A percentile compares a stretch with the other conserved stretches of the same genome.
Conservation (phyloP, 2,329 filamentous ascomycete genomes). For the Talaromyces rugulosus region DNA sequence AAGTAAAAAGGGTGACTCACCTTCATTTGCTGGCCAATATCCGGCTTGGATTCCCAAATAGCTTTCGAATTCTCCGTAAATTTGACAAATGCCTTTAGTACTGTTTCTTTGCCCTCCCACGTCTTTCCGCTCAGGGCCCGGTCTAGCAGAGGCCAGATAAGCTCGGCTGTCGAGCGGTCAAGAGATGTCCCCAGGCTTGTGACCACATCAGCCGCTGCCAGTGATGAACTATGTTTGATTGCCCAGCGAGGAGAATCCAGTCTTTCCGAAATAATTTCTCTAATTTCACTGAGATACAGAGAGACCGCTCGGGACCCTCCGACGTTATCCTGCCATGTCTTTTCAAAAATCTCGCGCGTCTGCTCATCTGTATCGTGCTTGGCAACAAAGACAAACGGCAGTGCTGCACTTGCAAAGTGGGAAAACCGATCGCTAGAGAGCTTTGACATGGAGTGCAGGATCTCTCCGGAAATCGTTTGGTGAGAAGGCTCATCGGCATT, state of each 20-base stretch:
- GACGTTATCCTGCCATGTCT: constrained; percentile 87
- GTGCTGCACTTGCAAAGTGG: constrained; percentile 65
- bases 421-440: constrained; percentile 85
- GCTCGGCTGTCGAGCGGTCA: constrained; percentile 55
- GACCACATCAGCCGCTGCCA: constrained; percentile 71
- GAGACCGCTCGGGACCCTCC: constrained; percentile 77
- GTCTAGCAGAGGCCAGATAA: constrained; percentile 79
- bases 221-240: constrained; percentile 81
- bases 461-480: constrained; percentile 73
- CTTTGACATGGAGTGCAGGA: constrained; percentile 78
- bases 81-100: constrained; percentile 73
- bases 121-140: constrained; percentile 82
- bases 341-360: constrained; percentile 72
- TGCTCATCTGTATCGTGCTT: constrained; percentile 81
- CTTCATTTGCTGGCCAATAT: constrained; percentile 64
- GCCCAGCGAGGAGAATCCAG: constrained; percentile 82
- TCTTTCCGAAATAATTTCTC: constrained; percentile 61
- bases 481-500: constrained; percentile 70
- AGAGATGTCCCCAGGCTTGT: constrained; percentile 58
- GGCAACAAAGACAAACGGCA: constrained; percentile 85
- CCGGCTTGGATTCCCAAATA: constrained; percentile 54
- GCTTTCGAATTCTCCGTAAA: constrained; percentile 65
- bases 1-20: constrained; percentile 37
- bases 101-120: constrained; percentile 84
- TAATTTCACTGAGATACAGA: constrained; percentile 80